Base-by-base conservation (phyloP, 108 stramenopile genomes). In the Nitzschia putrida region DNA sequence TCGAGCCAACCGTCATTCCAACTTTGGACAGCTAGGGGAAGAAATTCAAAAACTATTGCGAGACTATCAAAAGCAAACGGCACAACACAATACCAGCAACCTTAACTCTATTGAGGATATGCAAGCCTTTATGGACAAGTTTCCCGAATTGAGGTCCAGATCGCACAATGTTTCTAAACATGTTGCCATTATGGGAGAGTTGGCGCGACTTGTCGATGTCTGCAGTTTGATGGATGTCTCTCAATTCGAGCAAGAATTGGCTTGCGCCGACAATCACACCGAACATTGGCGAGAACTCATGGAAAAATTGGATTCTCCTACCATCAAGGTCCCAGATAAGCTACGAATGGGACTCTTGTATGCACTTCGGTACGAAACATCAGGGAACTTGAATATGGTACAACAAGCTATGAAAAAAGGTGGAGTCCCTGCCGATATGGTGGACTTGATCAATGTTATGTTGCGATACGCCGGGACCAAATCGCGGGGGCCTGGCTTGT, bases 231-330 rank as follows among this genome's bases (percentile, higher is more conserved):
- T 99, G 93, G 99, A 99, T 77, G 94, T 98, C 1, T 97, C 96
- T 37, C 93, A 96, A 72, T 94, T 99, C 64, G 99, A 99, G 79
- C 99, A 99, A 75, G 96, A 98, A 81, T 77, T 99, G 69, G 97
- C 98, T 11, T 97, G 97, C 71, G 72, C 85, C 11, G 95, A 96
- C 55, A 97, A 98, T 76, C 97, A 95, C 55, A 75, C 83, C 13
- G 73, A 84, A 10, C 99, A 99, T 72, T 81, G 96, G 76, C 61
- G 85, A 14, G 92, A 95, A 66, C 66, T 98, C 0, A 85, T 96
- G 91, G 81, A 86, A 58, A 97, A 96, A 63, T 71, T 99, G 49
- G 80, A 75, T 22, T 80, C 80, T 55, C 76, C 91, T 0, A 53
- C 72, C 21, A 79, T 98, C 34, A 94, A 96, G 65, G 76, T 91